phyloP scores from a whole-genome alignment of 371 early-diverging fungal genomes.

The Rhizopus sp. region DNA sequence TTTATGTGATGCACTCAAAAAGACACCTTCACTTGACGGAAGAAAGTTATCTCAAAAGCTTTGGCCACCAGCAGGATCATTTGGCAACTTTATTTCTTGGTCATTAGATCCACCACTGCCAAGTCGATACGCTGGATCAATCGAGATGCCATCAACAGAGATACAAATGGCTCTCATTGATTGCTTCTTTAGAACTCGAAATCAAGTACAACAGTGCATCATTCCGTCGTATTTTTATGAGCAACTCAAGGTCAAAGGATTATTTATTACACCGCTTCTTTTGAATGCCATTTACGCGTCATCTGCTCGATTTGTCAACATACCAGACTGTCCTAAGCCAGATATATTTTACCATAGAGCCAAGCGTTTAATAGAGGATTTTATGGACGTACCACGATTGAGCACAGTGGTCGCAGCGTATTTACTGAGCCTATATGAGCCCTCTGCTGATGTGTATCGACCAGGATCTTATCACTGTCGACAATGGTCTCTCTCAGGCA shows the following conservation, averaged over 20 bases:
- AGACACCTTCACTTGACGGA: neutral
- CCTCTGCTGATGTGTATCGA: slow-evolving; percentile 16
- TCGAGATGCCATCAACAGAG: slow-evolving; percentile 36
- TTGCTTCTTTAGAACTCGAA: slow-evolving; percentile 23
- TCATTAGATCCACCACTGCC: slow-evolving; percentile 29
- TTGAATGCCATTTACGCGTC: slow-evolving; percentile 34
- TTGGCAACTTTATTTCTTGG: slow-evolving; percentile 23
- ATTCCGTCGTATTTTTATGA: slow-evolving; percentile 22
- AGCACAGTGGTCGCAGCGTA: slow-evolving; percentile 40
- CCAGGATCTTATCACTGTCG: slow-evolving; percentile 24
- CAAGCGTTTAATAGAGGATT: slow-evolving; percentile 34
- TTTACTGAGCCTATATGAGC: slow-evolving; percentile 37
- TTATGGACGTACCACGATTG: slow-evolving; percentile 36
- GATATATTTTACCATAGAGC: slow-evolving; percentile 37
- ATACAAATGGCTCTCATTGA: slow-evolving; percentile 33
- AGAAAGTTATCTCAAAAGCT: neutral
- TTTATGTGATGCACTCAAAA: slow-evolving; percentile 1
- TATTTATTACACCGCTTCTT: slow-evolving; percentile 33
- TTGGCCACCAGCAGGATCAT: slow-evolving; percentile 9
- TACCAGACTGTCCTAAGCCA: slow-evolving; percentile 21
- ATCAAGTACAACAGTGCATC: slow-evolving; percentile 11
- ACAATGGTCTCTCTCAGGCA: slow-evolving; percentile 36
- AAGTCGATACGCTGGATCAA: slow-evolving; percentile 20
- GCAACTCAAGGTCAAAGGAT: slow-evolving; percentile 29
- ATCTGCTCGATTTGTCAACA: slow-evolving; percentile 12